A percentile compares a stretch with the other conserved stretches of the same genome.
Conservation (phyloP, 139 green algal genomes). For the Chloropicon primus region DNA sequence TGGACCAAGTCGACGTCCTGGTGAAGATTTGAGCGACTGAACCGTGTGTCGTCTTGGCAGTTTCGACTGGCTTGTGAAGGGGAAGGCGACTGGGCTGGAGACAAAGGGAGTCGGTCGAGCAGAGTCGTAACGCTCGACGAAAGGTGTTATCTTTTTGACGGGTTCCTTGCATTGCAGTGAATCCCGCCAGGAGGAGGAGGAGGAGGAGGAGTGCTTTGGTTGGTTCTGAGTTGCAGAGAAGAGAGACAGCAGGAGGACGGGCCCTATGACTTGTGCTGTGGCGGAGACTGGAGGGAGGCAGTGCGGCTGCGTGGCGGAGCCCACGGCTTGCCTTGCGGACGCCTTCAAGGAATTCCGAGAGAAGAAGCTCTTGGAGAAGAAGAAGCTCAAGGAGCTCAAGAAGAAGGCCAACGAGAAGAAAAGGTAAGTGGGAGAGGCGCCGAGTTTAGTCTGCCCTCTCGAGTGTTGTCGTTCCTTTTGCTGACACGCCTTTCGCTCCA, state of each 20-base stretch:
- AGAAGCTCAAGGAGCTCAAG: not conserved
- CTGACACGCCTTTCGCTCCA: not conserved
- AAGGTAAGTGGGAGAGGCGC: not conserved
- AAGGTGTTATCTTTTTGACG: too few species aligned
- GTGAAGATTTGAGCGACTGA: too few species aligned
- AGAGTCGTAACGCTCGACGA: too few species aligned
- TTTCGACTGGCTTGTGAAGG: too few species aligned
- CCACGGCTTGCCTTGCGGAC: not conserved
- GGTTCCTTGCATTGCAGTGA: too few species aligned
- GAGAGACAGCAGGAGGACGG: not conserved
- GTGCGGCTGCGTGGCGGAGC: not conserved
- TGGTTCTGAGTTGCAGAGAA: too few species aligned
- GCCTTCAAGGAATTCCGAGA: not conserved
- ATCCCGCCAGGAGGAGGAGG: too few species aligned
- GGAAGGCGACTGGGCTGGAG: too few species aligned
- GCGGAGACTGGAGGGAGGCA: not conserved
- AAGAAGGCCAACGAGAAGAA: constrained; percentile 3
- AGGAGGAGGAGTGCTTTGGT: too few species aligned
- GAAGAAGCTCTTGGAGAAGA: constrained; percentile 4
- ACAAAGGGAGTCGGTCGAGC: too few species aligned
- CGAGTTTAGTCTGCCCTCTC: not conserved
- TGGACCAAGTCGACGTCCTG: too few species aligned
- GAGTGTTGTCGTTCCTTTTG: not conserved
- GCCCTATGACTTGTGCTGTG: not conserved
- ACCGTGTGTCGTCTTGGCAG: too few species aligned